Base-by-base conservation (phyloP, 2,329 filamentous ascomycete species). In the Apiospora malaysiana region DNA sequence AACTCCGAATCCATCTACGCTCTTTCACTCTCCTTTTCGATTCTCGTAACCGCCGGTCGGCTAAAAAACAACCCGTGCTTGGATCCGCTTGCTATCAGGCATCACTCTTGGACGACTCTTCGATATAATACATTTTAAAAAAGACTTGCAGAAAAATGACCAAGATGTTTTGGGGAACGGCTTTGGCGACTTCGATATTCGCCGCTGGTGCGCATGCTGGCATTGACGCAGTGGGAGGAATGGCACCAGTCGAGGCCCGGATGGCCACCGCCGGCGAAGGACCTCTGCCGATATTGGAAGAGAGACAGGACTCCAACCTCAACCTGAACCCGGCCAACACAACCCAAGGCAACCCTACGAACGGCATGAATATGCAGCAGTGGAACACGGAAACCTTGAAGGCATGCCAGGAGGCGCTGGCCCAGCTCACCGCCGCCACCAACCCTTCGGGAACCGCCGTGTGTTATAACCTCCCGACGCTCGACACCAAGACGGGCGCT, bases 401-500 rank as follows among this genome's bases (percentile, higher is more conserved):
- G 14, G 91, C 91, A 27, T 96, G 93, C 80, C 82, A 82, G 63
- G 76, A 82, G 27, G 85, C 88, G 10, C 84, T 96, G 23, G 79
- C 81, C 2, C 79, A 81, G 37, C 84, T 94, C 67, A 83, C 84
- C 18, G 83, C 86, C 72, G 88, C 90, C 56, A 87, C 88, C 32
- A 95, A 95, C 75, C 92, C 92, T 6, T 92, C 92, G 12, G 94
- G 94, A 68, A 88, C 94, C 66, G 92, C 91, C 71, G 89, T 93
- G 66, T 97, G 94, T 86, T 96, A 95, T 83, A 97, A 96, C 79
- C 81, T 97, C 32, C 90, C 91, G 0, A 89, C 88, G 49, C 86
- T 94, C 71, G 88, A 95, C 82, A 89, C 88, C 75, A 81, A 81
- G 5, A 90, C 88, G 0, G 93, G 93, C 42, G 83, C 90, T 21